Evolutionary conservation across 2,329 filamentous ascomycete genomes (phyloP).

Genomic region (Neocatenulostroma microsporum): DNA sequence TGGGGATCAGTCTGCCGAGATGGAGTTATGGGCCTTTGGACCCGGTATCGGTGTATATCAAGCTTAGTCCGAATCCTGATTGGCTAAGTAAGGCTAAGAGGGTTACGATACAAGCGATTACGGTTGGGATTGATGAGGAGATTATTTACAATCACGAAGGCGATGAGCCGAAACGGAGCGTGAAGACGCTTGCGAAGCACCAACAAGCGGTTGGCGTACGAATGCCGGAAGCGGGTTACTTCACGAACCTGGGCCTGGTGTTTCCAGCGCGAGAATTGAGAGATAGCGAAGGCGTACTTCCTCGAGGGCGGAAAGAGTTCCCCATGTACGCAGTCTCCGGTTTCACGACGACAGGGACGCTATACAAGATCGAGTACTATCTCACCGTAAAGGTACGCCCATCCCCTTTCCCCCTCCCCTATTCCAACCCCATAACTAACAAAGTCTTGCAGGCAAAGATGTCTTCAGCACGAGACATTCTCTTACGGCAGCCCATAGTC

Average conservation of each 20-base stretch:
- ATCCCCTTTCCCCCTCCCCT: neutral
- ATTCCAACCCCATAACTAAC: constrained; percentile 10
- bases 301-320: constrained; percentile 76
- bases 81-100: constrained; percentile 85
- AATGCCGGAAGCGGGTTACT: constrained; percentile 83
- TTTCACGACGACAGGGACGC: constrained; percentile 85
- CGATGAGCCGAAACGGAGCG: constrained; percentile 84
- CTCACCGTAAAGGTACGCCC: constrained; percentile 74
- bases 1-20: constrained; percentile 83
- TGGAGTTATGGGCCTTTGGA: constrained; percentile 97
- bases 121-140: constrained; percentile 88
- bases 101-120: constrained; percentile 90
- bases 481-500: constrained; percentile 83
- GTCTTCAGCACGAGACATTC: constrained; percentile 79
- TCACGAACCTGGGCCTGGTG: constrained; percentile 82
- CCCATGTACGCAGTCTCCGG: constrained; percentile 81
- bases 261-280: constrained; percentile 85
- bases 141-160: constrained; percentile 98
- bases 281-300: constrained; percentile 80
- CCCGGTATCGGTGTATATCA: constrained; percentile 92
- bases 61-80: constrained; percentile 82
- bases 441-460: constrained; percentile 63
- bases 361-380: constrained; percentile 99
- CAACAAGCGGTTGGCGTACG: constrained; percentile 73
- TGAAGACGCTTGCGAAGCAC: constrained; percentile 79